Percentiles rank a stretch among this genome's conserved stretches.
Conservation (phyloP, 2,329 filamentous ascomycete species). For the Colletotrichum lindemuthianum region DNA sequence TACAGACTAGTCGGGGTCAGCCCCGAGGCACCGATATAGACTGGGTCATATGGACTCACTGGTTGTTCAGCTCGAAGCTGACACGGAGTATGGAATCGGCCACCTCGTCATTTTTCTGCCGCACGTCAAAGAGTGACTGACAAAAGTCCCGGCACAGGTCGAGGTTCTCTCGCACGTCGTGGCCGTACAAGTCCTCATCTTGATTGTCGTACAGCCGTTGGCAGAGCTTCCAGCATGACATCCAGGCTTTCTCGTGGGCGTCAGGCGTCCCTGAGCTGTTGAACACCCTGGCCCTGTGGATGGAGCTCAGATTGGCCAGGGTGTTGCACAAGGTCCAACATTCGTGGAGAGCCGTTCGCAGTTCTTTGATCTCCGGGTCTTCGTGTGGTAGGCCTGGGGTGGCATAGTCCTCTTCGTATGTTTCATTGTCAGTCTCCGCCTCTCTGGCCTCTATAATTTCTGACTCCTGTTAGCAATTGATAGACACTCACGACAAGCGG, state of each 20-base stretch:
- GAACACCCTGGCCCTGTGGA: constrained; percentile 83
- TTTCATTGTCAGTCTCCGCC: constrained; percentile 64
- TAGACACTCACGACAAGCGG: background rate
- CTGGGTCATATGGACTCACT: constrained; percentile 58
- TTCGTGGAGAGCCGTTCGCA: constrained; percentile 83
- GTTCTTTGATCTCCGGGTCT: constrained; percentile 71
- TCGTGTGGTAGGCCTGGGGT: constrained; percentile 53
- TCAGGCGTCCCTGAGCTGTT: constrained; percentile 78
- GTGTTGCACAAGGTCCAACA: constrained; percentile 97
- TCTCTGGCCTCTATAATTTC: constrained; percentile 67
- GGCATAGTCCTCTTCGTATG: constrained; percentile 62
- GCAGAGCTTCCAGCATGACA: constrained; percentile 92
- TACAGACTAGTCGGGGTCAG: constrained; percentile 67
- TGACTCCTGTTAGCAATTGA: constrained; percentile 45
- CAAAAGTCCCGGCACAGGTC: constrained; percentile 94
- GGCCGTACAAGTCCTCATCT: constrained; percentile 73
- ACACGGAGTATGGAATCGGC: constrained; percentile 89
- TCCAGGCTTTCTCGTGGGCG: constrained; percentile 89
- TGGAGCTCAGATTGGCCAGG: constrained; percentile 83
- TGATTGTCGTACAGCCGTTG: constrained; percentile 87
- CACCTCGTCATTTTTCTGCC: constrained; percentile 79
- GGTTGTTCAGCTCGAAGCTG: constrained; percentile 95
- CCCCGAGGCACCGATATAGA: background rate
- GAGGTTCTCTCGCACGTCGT: constrained; percentile 77
- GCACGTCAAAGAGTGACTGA: constrained; percentile 88